Percentiles rank a stretch among this genome's conserved stretches.
These are phyloP conservation scores for Phragmites australis DNA, from an alignment of 176 grass and related monocot species.

Conservation along the genomic window DNA sequence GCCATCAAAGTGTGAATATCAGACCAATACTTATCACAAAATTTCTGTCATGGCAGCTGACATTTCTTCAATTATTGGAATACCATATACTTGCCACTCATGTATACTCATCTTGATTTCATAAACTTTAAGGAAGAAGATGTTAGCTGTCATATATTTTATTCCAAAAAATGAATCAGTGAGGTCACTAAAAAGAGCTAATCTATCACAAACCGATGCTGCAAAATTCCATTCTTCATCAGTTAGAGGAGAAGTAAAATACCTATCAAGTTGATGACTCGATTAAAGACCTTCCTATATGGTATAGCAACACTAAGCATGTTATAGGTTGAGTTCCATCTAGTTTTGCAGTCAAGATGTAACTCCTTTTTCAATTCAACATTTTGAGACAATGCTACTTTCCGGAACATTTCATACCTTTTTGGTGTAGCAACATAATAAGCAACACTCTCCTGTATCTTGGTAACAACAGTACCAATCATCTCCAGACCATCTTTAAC, in stretches of 20 bases:
- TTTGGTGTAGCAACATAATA: no score
- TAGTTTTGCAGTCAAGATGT: neutral
- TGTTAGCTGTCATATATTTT: neutral
- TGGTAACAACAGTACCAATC: no score
- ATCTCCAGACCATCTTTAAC: neutral
- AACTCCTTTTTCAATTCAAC: neutral
- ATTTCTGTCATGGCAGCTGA: neutral
- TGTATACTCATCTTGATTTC: neutral
- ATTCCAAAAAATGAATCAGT: neutral
- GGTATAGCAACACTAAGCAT: neutral
- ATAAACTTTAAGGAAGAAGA: neutral
- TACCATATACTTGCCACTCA: neutral
- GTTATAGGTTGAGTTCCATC: neutral
- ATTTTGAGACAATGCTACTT: neutral
- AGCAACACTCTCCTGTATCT: no score
- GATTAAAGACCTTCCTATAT: neutral
- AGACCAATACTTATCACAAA: neutral
- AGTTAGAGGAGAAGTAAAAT: neutral
- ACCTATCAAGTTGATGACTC: neutral
- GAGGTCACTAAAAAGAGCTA: neutral
- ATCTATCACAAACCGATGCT: neutral
- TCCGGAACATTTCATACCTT: no score
- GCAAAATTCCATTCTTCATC: neutral
- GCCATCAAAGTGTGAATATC: neutral
- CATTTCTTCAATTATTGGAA: neutral